These are phyloP conservation scores for Nannochloropsis granulata DNA, from an alignment of 108 stramenopile species.

Conservation along the genomic window DNA sequence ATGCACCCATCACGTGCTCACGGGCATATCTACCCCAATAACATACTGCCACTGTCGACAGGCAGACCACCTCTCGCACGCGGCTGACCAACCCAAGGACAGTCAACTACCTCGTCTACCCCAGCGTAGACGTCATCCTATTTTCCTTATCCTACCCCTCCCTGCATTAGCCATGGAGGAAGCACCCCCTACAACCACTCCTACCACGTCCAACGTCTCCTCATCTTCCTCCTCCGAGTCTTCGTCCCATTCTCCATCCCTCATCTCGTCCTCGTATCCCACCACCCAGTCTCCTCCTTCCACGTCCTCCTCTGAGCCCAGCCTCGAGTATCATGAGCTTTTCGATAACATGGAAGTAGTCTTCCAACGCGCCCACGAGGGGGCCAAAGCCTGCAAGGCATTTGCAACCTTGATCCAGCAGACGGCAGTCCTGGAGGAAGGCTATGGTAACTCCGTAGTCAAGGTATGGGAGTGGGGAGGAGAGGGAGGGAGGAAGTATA, in stretches of 20 bases:
- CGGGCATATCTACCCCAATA: no score
- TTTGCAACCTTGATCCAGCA: background rate
- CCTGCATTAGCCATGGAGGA: no score
- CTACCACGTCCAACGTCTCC: no score
- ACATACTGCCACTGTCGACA: no score
- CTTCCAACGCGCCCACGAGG: background rate
- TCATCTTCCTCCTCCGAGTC: no score
- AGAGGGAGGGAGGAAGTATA: background rate
- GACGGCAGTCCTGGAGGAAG: background rate
- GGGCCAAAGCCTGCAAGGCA: background rate
- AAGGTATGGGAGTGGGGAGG: background rate
- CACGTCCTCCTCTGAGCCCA: background rate
- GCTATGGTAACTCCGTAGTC: background rate
- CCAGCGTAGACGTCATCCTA: no score
- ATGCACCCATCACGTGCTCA: no score
- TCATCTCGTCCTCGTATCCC: background rate
- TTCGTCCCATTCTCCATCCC: background rate
- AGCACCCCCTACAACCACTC: no score
- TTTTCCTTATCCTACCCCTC: no score
- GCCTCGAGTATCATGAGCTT: background rate
- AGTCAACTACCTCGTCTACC: no score
- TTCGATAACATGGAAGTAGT: background rate
- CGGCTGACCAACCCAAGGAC: no score
- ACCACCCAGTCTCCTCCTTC: background rate
- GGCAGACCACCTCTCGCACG: no score